phyloP scores from a whole-genome alignment of 2,329 filamentous ascomycete species.

The Tolypocladium pustulatum region DNA sequence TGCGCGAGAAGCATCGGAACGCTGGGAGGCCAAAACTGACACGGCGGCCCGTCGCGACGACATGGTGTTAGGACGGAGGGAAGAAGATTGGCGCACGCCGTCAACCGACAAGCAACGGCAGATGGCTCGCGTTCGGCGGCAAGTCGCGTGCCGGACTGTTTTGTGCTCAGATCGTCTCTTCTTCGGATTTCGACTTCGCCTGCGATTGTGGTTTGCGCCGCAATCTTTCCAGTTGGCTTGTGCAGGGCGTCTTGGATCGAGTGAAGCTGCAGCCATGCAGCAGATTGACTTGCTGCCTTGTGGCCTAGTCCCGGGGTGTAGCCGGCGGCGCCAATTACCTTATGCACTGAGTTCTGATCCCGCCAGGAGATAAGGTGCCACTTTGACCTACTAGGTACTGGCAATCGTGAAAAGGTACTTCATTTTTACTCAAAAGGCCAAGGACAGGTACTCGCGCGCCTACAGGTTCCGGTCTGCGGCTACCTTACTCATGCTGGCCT shows the following conservation, averaged over 20 bases:
- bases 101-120: not conserved
- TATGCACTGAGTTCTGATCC: too few species aligned
- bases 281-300: constrained; percentile 1
- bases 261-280: not conserved
- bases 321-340: not conserved
- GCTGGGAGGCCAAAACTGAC: constrained; percentile 22
- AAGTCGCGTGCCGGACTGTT: not conserved
- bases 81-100: not conserved
- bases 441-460: not conserved
- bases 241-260: not conserved
- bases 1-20: not conserved
- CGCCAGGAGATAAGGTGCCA: too few species aligned
- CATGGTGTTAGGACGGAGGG: constrained; percentile 7
- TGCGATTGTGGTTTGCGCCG: not conserved
- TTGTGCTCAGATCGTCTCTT: not conserved
- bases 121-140: not conserved
- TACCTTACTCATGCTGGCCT: not conserved
- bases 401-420: too few species aligned
- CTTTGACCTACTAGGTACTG: too few species aligned
- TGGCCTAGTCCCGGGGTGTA: not conserved
- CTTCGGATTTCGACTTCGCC: not conserved
- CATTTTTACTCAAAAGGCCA: not conserved
- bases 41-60: constrained; percentile 35
- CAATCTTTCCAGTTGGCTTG: not conserved
- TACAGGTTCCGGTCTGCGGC: not conserved